Evolutionary conservation across 1,284 basidiomycete genomes (phyloP), one percentile per base, ranked within the genome.

Genomic region (Calocybe gambosa): DNA sequence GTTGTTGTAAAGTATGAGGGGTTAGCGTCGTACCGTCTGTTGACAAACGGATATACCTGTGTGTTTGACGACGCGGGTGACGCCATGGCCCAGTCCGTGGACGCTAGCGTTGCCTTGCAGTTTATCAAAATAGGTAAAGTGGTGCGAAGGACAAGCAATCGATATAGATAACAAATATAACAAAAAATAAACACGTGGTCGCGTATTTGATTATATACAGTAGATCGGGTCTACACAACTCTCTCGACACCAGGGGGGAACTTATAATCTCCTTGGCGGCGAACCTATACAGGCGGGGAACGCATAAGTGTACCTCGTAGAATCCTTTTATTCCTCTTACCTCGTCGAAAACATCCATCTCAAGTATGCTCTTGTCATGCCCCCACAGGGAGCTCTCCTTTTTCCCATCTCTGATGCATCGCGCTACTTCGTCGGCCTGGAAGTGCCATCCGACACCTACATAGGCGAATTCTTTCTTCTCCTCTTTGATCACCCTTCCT

Each of bases 351-450:
- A 89, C 78, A 29, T 78, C 69, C 82, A 91, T 91, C 53, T 85
- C 78, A 52, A 91, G 58, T 52, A 86, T 57, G 59, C 84, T 90
- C 69, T 89, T 89, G 34, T 80, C 77, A 52, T 84, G 82, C 1
- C 78, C 75, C 85, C 89, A 92, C 19, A 78, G 57, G 4, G 71
- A 71, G 55, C 86, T 89, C 65, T 92, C 79, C n/a, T 68, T 66
- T 67, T 85, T 87, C 5, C 85, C 86, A 47, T 85, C 85, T 39
- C 81, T 66, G 16, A 93, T 68, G 58, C 85, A 89, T 41, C 88
- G 66, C 12, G 89, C 91, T 13, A 92, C 89, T 52, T 93, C 91
- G 54, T 91, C 89, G 6, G 88, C 87, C 62, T 89, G 75, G 61
- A 78, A 89, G 63, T 87, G 76, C 80, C 74, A 84, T 9, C 85